Evolutionary conservation across 1,284 basidiomycete species (phyloP), one percentile per base, ranked within the genome.

Genomic region (Tremellales sp.): DNA sequence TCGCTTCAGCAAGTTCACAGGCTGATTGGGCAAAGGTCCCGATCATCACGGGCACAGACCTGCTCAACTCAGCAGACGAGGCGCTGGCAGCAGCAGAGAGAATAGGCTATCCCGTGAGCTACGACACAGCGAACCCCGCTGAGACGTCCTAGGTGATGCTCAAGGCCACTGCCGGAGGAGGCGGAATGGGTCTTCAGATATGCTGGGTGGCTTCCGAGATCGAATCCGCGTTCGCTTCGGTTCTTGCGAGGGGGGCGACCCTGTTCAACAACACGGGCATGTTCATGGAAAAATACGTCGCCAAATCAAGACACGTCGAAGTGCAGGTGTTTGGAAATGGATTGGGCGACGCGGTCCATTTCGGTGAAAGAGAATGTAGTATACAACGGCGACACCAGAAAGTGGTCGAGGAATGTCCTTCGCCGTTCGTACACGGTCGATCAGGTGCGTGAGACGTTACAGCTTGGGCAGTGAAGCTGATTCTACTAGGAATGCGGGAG

Each of bases 301-400:
- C 75, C 1, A 68, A 74, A 8, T 50, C 51, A 3, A 31, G 53
- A 26, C 83, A 85, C 59, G 77, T 86, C 34, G 83, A 86, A 65
- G 76, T 86, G 1, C 82, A 86, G 77, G 76, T 86, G 0, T 84
- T 85, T 53, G 84, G 83, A 13, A 78, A 86, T 60, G 82, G 82
- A 0, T 40, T 63, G 4, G 70, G 72, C 3, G 72, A 79, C 43
- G 79, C 78, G 2, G 73, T 84, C 12, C 81, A 84, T 60, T 78
- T 85, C 72, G 80, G 82, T 27, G 84, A 86, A 59, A 75, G 85
- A 9, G 85, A 87, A 62, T 84, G 83, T 56, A 82, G 79, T 35
- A 71, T 85, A 14, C 85, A 87, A 61, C 74, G 85, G 25, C 71
- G 84, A 22, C 80, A 85, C 58, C 85, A 87, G 66, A 87, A 87